Evolutionary conservation across 140 eudicot species (phyloP), one percentile per base, ranked within the genome.

Genomic region (Senecio squalidus): DNA sequence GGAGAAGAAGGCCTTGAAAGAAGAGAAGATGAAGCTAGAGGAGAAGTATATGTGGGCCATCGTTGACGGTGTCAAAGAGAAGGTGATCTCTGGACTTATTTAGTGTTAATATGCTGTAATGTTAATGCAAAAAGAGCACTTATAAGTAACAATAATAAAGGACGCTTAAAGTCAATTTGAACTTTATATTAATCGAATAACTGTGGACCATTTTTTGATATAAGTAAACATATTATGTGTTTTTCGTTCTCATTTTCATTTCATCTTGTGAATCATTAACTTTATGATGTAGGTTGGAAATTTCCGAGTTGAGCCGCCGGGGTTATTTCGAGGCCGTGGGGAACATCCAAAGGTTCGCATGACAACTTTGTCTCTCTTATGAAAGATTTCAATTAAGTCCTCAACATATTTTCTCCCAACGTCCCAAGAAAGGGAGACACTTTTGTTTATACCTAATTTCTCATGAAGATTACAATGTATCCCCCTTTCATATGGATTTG

Each of bases 31-130:
- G 83, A 84, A 93, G 82, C 78, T 53, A 67, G 96, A 88, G 77
- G 96, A 93, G 60, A 88, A 87, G 77, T 93, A 87, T 69, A 93
- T 84, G 95, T 93, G 99, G 99, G 99, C 99, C 20, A 45, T 84
- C 47, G 87, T 93, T 64, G 89, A 88, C 69, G 99, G 95, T 71
- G 96, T 88, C 51, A 88, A 88, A 76, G 99, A 88, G 75, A 93
- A 88, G 99, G 99, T 92, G 58, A 23, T 18, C 66, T 60, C 30
- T 39, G 24, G 40, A 14, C 11, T 30, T 55, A 31, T 52, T 63
- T 6, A 9, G 41, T 24, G 54, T 20, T 56, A 3, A 6, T 71
- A 18, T 20, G 29, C 14, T 66, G 25, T 38, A 53, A 26, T 43
- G 52, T 7, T 38, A 43, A 18, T 48, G 1, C 20, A 45, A 26